These are phyloP conservation scores for Escallonia herrerae DNA, from an alignment of 129 eudicot genomes.

Conservation along the genomic window DNA sequence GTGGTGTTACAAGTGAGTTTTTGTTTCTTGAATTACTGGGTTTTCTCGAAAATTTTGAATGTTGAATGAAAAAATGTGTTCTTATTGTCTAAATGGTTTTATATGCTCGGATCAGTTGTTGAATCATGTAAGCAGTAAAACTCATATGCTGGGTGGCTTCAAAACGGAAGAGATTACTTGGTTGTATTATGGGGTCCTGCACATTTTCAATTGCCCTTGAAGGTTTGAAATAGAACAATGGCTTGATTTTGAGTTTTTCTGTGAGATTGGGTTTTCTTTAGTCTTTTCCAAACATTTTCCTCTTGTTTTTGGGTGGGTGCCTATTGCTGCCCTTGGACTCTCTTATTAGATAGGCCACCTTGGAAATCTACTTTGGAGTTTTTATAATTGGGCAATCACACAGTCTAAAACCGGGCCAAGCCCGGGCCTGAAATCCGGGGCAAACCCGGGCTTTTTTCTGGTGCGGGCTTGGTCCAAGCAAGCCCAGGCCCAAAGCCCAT, in stretches of 20 bases:
- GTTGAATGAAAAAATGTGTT: constrained; percentile 12
- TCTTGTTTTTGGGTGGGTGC: neutral
- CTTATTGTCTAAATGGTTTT: constrained; percentile 8
- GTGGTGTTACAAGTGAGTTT: constrained; percentile 65
- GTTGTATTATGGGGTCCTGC: constrained; percentile 12
- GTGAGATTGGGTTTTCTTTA: constrained; percentile 17
- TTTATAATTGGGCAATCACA: constrained; percentile 1
- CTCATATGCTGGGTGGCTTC: constrained; percentile 30
- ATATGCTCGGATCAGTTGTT: constrained; percentile 29
- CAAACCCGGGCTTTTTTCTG: too few relatives aligned
- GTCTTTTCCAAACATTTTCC: neutral
- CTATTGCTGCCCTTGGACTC: constrained; percentile 20
- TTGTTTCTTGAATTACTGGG: constrained; percentile 10
- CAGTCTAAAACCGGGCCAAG: too few relatives aligned
- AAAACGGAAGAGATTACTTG: constrained; percentile 16
- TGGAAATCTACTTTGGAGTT: too few relatives aligned
- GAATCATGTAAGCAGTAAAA: constrained; percentile 24
- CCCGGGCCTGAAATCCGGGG: too few relatives aligned
- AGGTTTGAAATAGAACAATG: too few relatives aligned
- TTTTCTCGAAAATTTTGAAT: constrained; percentile 17
- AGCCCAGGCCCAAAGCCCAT: too few relatives aligned
- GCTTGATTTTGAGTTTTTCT: constrained; percentile 16
- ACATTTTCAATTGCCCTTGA: constrained; percentile 6
- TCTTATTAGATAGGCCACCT: constrained; percentile 5
- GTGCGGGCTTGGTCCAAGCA: too few relatives aligned